Conservation (phyloP, 441 rosid species). For the Melastoma candidum region DNA sequence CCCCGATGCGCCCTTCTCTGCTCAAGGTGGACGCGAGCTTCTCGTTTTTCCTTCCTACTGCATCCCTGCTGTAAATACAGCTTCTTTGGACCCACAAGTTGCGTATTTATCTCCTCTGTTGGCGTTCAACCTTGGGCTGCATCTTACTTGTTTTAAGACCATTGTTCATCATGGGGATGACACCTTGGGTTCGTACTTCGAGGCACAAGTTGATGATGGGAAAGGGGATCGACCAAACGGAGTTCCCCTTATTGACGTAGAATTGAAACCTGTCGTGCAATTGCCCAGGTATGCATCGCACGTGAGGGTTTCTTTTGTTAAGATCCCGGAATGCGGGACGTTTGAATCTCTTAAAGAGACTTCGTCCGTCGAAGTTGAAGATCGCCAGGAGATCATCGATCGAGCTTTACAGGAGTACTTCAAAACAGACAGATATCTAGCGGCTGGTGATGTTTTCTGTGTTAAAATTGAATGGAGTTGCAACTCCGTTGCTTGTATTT, state of each 20-base stretch:
- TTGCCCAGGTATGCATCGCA: slow-evolving; percentile 79
- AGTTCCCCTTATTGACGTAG: slow-evolving; percentile 34
- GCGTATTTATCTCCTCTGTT: slow-evolving; percentile 73
- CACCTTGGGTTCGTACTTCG: slow-evolving; percentile 45
- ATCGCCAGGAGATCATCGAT: slow-evolving; percentile 80
- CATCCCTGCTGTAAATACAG: slow-evolving; percentile 21
- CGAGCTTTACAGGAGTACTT: slow-evolving; percentile 67
- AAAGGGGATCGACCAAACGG: slow-evolving; percentile 19
- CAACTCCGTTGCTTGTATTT: slow-evolving; percentile 57
- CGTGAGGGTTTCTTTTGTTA: slow-evolving; percentile 74
- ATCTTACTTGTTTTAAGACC: slow-evolving; percentile 57
- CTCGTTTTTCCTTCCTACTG: slow-evolving; percentile 48
- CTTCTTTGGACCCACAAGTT: slow-evolving; percentile 30
- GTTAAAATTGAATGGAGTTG: slow-evolving; percentile 61
- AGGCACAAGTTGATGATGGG: slow-evolving; percentile 31
- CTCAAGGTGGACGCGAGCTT: slow-evolving; percentile 31
- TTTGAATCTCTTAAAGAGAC: slow-evolving; percentile 50
- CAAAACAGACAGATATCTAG: slow-evolving; percentile 59
- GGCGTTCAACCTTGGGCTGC: slow-evolving; percentile 82
- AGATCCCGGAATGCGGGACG: slow-evolving; percentile 83
- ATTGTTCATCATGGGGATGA: slow-evolving; percentile 54
- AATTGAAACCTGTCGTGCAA: slow-evolving; percentile 38
- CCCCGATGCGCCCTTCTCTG: slow-evolving; percentile 11
- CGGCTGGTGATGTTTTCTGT: slow-evolving; percentile 70
- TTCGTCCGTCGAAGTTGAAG: slow-evolving; percentile 68